These are phyloP conservation scores for Entomortierella parvispora DNA, from an alignment of 192 early-diverging fungal genomes.

Conservation along the genomic window DNA sequence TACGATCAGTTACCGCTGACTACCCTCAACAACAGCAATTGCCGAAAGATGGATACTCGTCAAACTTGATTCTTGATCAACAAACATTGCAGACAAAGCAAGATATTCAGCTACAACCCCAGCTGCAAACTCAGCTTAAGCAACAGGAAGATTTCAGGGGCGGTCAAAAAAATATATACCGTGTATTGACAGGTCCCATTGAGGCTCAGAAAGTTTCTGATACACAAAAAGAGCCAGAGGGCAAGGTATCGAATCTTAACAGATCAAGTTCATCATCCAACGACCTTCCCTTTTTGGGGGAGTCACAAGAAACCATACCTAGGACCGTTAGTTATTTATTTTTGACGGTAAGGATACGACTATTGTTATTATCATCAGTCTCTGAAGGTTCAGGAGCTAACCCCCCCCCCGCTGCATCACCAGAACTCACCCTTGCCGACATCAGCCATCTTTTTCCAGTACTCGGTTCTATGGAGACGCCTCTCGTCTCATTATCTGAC, in stretches of 20 bases:
- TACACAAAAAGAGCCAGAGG: too few species aligned
- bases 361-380: too few species aligned
- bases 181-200: too few species aligned
- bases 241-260: constrained; percentile 12
- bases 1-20: constrained; percentile 15
- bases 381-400: too few species aligned
- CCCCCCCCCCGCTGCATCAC: too few species aligned
- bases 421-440: constrained; percentile 81
- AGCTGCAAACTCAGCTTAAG: constrained; percentile 45
- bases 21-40: constrained; percentile 15
- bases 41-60: not conserved
- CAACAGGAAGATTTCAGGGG: constrained; percentile 24
- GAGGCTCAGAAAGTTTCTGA: too few species aligned
- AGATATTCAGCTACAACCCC: too few species aligned
- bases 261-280: constrained; percentile 1
- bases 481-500: constrained; percentile 86
- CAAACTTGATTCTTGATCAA: constrained; percentile 2
- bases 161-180: too few species aligned
- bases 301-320: constrained; percentile 23
- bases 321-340: constrained; percentile 52
- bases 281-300: too few species aligned
- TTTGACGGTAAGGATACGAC: constrained; percentile 26
- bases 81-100: not conserved
- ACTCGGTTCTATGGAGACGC: constrained; percentile 82
- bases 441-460: constrained; percentile 91